These are phyloP conservation scores for Capsicum baccatum DNA, from an alignment of 257 asterid species.

Conservation along the genomic window DNA sequence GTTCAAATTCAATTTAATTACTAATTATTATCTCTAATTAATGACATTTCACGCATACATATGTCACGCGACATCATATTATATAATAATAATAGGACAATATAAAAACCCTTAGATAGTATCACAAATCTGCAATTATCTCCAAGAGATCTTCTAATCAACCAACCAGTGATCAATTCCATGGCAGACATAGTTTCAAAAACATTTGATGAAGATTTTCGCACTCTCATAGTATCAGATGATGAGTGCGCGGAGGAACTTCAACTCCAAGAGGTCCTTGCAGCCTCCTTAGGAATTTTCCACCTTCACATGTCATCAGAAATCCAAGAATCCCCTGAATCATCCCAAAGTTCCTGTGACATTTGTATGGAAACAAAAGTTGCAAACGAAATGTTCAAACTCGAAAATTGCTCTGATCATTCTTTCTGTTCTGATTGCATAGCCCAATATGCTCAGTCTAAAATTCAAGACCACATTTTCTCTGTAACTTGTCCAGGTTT, in stretches of 20 bases:
- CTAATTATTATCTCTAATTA: too few relatives aligned
- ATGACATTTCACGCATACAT: too few relatives aligned
- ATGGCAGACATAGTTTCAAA: constrained; percentile 14
- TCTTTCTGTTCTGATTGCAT: constrained; percentile 28
- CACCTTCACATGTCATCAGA: neutral
- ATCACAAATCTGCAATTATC: neutral
- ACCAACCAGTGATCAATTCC: constrained; percentile 4
- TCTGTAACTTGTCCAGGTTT: constrained; percentile 19
- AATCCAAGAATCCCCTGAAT: constrained; percentile 8
- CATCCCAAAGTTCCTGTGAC: constrained; percentile 11
- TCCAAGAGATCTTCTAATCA: neutral
- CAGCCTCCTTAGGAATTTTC: neutral
- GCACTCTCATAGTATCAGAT: neutral
- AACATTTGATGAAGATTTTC: neutral
- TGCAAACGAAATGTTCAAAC: constrained; percentile 23
- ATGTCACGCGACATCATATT: too few relatives aligned
- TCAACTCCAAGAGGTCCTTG: constrained; percentile 3
- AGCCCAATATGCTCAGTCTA: neutral
- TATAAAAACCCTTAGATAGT: neutral
- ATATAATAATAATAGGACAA: neutral
- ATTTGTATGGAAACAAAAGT: constrained; percentile 10
- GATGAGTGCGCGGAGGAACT: neutral
- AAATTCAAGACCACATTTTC: neutral
- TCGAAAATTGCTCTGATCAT: constrained; percentile 10
- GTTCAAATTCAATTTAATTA: too few relatives aligned